Conservation (phyloP, 331 rosid genomes). For the Quercus phellos region DNA sequence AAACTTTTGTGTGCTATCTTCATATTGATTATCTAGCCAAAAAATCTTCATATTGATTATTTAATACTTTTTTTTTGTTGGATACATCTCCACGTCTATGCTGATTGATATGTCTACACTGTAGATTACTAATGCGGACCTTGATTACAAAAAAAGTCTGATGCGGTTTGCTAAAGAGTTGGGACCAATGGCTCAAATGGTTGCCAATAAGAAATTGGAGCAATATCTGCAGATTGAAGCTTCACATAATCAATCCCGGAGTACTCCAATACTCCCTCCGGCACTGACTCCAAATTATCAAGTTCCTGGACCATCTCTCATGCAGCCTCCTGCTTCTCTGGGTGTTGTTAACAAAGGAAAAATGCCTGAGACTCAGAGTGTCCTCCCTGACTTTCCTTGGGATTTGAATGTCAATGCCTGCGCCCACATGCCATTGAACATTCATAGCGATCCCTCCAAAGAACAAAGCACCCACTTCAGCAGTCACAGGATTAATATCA, state of each 20-base stretch:
- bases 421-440: not conserved
- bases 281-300: conserved; percentile 3
- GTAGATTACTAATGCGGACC: conserved; percentile 14
- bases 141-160: conserved; percentile 35
- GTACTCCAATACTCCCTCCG: not conserved
- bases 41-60: not conserved
- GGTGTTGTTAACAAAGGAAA: not conserved
- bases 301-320: not conserved
- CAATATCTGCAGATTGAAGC: not conserved
- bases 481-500: not conserved
- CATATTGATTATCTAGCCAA: too few species aligned
- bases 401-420: not conserved
- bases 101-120: not conserved
- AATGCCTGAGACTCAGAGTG: not conserved
- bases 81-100: not conserved
- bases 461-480: not conserved
- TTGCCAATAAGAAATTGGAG: conserved; percentile 29
- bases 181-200: conserved; percentile 44
- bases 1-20: not conserved
- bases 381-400: not conserved
- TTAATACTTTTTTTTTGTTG: not conserved
- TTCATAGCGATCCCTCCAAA: not conserved
- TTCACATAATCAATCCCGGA: not conserved
- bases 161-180: conserved; percentile 27
- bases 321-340: not conserved